Evolutionary conservation across 768 basidiomycete genomes (phyloP).

Genomic region (Tephrocybe sp.): DNA sequence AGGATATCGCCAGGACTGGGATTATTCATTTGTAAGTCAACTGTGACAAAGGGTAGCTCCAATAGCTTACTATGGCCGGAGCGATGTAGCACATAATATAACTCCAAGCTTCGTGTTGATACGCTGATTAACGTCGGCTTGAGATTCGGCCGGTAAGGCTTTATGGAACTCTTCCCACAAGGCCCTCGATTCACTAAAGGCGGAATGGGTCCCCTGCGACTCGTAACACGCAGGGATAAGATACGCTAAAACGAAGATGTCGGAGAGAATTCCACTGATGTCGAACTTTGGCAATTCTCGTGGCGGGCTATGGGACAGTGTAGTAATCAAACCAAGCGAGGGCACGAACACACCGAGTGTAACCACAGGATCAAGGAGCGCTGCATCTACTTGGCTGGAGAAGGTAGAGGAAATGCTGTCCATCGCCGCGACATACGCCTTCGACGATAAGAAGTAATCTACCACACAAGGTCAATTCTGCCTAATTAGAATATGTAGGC

Average conservation of each 20-base stretch:
- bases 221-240: slow-evolving; percentile 39
- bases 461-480: not conserved
- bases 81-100: slow-evolving; percentile 40
- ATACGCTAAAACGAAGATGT: slow-evolving; percentile 49
- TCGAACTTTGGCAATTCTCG: slow-evolving; percentile 8
- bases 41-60: not conserved
- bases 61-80: slow-evolving; percentile 32
- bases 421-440: slow-evolving; percentile 33
- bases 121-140: slow-evolving; percentile 25
- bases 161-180: slow-evolving; percentile 37
- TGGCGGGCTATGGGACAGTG: slow-evolving; percentile 23
- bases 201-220: slow-evolving; percentile 16
- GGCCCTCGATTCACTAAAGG: slow-evolving; percentile 26
- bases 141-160: slow-evolving; percentile 19
- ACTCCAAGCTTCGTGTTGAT: slow-evolving; percentile 43
- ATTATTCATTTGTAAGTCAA: not conserved
- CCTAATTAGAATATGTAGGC: not conserved
- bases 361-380: slow-evolving; percentile 28
- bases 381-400: slow-evolving; percentile 30
- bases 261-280: slow-evolving; percentile 32
- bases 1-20: slow-evolving; percentile 50
- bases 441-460: slow-evolving; percentile 36
- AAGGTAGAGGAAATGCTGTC: slow-evolving; percentile 35
- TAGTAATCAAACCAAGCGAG: slow-evolving; percentile 33
- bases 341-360: slow-evolving; percentile 23